Base-by-base conservation (phyloP, 1,139 yeast genomes). In the Candida smagusa region DNA sequence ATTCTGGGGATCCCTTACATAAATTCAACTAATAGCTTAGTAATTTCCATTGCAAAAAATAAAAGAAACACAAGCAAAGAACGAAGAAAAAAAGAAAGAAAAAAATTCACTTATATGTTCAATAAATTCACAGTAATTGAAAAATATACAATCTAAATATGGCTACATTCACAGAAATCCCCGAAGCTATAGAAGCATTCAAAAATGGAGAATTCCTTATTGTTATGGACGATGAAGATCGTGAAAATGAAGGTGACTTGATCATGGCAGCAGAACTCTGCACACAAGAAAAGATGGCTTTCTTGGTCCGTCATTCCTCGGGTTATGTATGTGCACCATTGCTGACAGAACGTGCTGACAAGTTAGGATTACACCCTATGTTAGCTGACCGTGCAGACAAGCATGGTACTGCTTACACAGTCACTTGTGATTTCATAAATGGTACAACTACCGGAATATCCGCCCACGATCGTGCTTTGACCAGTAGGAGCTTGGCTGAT, bases 401-500 rank as follows among this genome's bases (percentile, higher is more conserved):
- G 59, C 97, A 92, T 55, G 95, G 96, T 9, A 94, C 99, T 6
- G 97, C 97, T 2, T 94, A 92, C 63, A 92, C 98, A 1, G 81
- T 92, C 35, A 87, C 97, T 2, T 87, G 89, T 42, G 99, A 94
- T 60, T 81, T 70, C 48, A 79, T 73, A 27, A 75, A 79, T 39
- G 96, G 95, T 25, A 90, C 97, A 28, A 87, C 98, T n/a, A 92
- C 98, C 0, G 99, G 99, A 11, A 94, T 92, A 38, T 84, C 95
- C 25, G 97, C 98, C 6, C 83, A 82, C 52, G 99, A 94, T 61
- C 77, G 98, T 54, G 94, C 96, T 0, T 66, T 86, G 48, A 92
- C 98, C 1, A 86, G 87, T 29, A 65, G 72, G 30, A 72, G 72
- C 43, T 72, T 94, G 50, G 96, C 96, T 1, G 74, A 78, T 46